These are phyloP conservation scores for Simplicillium sp. DNA, from an alignment of 2,329 filamentous ascomycete species.

Conservation along the genomic window DNA sequence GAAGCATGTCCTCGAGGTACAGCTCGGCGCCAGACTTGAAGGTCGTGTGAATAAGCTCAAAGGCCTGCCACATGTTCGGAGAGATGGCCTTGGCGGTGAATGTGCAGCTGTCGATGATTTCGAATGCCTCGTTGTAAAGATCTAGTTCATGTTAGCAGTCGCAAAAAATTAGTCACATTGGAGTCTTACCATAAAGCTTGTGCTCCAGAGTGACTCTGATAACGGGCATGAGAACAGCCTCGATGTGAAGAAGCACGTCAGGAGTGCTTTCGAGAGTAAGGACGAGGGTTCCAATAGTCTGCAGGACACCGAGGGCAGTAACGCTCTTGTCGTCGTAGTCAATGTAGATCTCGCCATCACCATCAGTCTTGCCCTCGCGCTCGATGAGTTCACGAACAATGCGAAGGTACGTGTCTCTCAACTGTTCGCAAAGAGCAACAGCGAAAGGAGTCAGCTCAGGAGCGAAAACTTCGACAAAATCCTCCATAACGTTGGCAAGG, in stretches of 20 bases:
- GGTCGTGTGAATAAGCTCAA: conserved; percentile 90
- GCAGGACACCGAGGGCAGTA: conserved; percentile 87
- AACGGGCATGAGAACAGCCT: conserved; percentile 93
- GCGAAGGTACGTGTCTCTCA: conserved; percentile 89
- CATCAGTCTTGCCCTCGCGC: conserved; percentile 68
- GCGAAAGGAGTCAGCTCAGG: conserved; percentile 93
- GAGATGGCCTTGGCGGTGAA: conserved; percentile 96
- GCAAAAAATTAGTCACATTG: not conserved
- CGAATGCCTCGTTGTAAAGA: conserved; percentile 95
- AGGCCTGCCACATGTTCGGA: conserved; percentile 95
- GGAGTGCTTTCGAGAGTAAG: conserved; percentile 94
- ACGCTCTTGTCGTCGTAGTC: conserved; percentile 99
- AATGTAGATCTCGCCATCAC: conserved; percentile 70
- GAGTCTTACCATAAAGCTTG: conserved; percentile 71
- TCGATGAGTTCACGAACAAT: conserved; percentile 89
- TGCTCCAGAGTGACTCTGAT: conserved; percentile 95
- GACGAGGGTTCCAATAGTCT: conserved; percentile 96
- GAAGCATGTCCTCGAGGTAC: conserved; percentile 97
- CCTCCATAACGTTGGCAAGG: conserved; percentile 97
- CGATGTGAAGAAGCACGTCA: conserved; percentile 87
- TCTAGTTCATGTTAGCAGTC: conserved; percentile 38
- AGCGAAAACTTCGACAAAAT: conserved; percentile 98
- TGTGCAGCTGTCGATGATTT: conserved; percentile 98
- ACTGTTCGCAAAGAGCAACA: conserved; percentile 88
- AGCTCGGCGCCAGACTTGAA: conserved; percentile 97